Evolutionary conservation across 164 flowering plant species (phyloP).

Genomic region (Magnolia kwangsiensis): DNA sequence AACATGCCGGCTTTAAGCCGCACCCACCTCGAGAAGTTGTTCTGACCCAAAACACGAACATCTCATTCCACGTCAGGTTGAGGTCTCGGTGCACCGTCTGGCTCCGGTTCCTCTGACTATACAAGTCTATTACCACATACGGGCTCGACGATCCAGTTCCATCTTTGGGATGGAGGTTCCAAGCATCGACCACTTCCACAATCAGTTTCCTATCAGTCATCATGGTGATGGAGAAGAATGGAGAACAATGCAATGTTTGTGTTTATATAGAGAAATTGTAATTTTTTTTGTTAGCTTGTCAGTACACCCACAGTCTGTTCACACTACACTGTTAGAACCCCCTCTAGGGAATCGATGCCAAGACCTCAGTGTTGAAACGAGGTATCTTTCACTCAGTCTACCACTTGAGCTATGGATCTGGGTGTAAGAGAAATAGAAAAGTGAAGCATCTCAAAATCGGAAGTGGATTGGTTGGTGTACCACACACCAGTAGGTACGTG

Average conservation of each 20-base stretch:
- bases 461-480: no score
- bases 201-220: conserved; percentile 43
- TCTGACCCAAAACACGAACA: conserved; percentile 60
- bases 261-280: no score
- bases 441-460: no score
- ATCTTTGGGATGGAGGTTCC: conserved; percentile 69
- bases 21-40: conserved; percentile 65
- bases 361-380: no score
- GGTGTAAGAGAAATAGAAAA: no score
- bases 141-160: conserved; percentile 89
- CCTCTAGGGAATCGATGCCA: no score
- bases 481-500: no score
- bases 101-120: conserved; percentile 72
- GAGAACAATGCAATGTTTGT: neutral
- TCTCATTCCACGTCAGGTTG: conserved; percentile 79
- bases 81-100: conserved; percentile 44
- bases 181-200: conserved; percentile 78
- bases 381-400: no score
- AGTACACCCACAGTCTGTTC: no score
- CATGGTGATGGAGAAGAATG: conserved; percentile 5
- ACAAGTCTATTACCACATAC: conserved; percentile 58
- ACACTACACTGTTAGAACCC: no score
- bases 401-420: no score
- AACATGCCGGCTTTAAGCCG: conserved; percentile 56
- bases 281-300: no score